These are phyloP conservation scores for Brasenia schreberi DNA, from an alignment of 164 flowering plant genomes.

Conservation along the genomic window DNA sequence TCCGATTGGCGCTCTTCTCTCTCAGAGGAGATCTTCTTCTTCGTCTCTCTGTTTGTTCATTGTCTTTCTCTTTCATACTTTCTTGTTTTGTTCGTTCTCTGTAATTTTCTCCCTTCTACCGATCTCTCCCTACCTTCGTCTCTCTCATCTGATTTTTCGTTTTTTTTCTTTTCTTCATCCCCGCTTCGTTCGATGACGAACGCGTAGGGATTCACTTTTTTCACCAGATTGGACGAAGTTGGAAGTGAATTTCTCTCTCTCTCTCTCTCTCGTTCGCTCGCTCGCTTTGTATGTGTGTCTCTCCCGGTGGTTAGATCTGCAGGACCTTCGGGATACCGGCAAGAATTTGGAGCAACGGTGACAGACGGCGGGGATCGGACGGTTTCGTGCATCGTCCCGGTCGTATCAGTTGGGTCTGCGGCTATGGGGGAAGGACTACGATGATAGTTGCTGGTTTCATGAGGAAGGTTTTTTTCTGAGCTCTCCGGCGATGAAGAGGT, in stretches of 20 bases:
- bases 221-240: neutral
- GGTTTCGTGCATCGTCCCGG: neutral
- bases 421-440: neutral
- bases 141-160: neutral
- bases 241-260: neutral
- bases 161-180: neutral
- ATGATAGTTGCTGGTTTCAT: neutral
- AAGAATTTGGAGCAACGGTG: neutral
- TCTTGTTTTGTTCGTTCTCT: neutral
- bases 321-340: neutral
- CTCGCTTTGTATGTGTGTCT: neutral
- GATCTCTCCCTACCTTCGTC: neutral
- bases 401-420: neutral
- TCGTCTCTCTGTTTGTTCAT: neutral
- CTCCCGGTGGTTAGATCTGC: neutral
- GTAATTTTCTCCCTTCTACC: neutral
- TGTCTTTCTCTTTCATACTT: neutral
- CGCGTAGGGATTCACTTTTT: neutral
- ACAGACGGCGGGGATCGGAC: neutral
- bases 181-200: neutral
- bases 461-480: neutral
- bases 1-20: neutral
- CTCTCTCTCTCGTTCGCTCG: neutral
- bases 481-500: conserved; percentile 1
- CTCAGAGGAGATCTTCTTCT: neutral